Conservation (phyloP, 108 stramenopile species). For the Cyclostephanos tholiformis region DNA sequence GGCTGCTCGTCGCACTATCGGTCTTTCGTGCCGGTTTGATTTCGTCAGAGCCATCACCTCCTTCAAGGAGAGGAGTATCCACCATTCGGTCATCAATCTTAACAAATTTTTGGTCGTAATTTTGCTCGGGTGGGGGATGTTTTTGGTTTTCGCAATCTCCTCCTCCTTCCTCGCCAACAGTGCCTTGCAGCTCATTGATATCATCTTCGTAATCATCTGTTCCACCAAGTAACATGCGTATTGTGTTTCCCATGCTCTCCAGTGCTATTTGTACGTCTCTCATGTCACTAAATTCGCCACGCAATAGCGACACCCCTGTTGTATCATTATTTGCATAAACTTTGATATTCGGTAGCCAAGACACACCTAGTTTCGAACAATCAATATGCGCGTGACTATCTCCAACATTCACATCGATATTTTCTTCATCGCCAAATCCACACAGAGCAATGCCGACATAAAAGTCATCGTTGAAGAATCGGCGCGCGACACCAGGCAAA, state of each 20-base stretch:
- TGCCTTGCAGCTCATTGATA: conserved; percentile 38
- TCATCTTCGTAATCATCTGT: conserved; percentile 39
- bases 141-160: conserved; percentile 13
- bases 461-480: conserved; percentile 40
- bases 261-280: conserved; percentile 55
- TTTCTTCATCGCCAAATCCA: conserved; percentile 44
- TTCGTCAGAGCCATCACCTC: too few relatives aligned
- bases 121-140: conserved; percentile 13
- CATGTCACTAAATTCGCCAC: conserved; percentile 50
- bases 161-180: conserved; percentile 16
- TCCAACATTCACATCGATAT: neutral
- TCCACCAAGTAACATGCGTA: conserved; percentile 47
- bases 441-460: conserved; percentile 43
- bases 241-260: conserved; percentile 43
- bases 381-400: conserved; percentile 42
- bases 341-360: conserved; percentile 51
- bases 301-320: conserved; percentile 38
- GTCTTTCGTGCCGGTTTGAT: neutral
- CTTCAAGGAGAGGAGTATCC: conserved; percentile 18
- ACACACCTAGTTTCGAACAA: conserved; percentile 45
- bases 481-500: conserved; percentile 39
- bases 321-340: conserved; percentile 36
- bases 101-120: conserved; percentile 19
- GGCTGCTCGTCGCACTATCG: conserved; percentile 1
- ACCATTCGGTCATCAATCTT: conserved; percentile 20